Conservation (phyloP, 441 rosid genomes). For the Bruguiera hainesii region DNA sequence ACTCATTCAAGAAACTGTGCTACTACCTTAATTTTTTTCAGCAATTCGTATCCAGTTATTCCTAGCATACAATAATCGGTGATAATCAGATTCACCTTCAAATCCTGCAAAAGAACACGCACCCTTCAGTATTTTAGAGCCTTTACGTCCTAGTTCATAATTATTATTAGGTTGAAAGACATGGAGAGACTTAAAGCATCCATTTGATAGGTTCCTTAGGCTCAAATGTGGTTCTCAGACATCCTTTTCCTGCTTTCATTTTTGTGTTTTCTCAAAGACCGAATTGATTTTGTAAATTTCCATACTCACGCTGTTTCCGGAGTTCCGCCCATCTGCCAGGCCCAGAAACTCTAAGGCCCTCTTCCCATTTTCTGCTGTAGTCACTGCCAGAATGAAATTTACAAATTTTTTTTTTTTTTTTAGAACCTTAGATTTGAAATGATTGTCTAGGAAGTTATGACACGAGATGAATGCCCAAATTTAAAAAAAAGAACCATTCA, state of each 20-base stretch:
- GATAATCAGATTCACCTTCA: slow-evolving; percentile 55
- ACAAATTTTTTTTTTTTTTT: not conserved
- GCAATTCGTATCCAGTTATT: slow-evolving; percentile 72
- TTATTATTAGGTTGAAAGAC: too few species aligned
- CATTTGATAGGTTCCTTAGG: too few species aligned
- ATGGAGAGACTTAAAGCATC: not conserved
- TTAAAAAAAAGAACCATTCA: too few species aligned
- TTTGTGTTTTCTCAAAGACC: too few species aligned
- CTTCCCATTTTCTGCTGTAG: slow-evolving; percentile 63
- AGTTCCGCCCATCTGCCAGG: slow-evolving; percentile 23
- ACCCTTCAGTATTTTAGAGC: too few species aligned
- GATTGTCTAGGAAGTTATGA: not conserved
- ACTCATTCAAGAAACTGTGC: not conserved
- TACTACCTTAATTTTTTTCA: slow-evolving; percentile 46
- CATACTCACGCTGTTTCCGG: not conserved
- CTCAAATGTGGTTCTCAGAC: too few species aligned
- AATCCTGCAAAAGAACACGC: slow-evolving; percentile 20
- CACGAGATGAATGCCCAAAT: too few species aligned
- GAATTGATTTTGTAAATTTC: too few species aligned
- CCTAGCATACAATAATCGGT: slow-evolving; percentile 82
- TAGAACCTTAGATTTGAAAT: not conserved
- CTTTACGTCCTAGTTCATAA: too few species aligned
- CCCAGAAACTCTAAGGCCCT: slow-evolving; percentile 63
- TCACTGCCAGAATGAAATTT: slow-evolving; percentile 33
- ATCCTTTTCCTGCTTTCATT: too few species aligned